Base-by-base conservation (phyloP, 73 alveolate genomes). In the Paramecium biaurelia region DNA sequence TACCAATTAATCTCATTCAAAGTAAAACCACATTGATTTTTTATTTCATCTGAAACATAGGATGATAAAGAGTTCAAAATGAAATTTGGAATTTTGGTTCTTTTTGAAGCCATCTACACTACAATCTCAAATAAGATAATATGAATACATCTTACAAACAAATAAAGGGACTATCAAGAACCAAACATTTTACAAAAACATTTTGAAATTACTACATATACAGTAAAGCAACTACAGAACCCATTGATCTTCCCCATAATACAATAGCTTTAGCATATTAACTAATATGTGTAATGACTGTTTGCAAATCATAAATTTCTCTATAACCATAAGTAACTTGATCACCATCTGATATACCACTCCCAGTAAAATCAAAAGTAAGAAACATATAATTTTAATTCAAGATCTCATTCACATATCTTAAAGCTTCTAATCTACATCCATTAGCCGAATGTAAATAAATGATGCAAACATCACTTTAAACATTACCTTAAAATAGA, bases 241-340 rank as follows among this genome's bases (percentile, higher is more conserved):
- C 90, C 90, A 79, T 79, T 20, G 90, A 79, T 79, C 90, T 79
- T 24, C 90, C 90, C 90, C 90, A 79, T 21, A 79, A 43, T 43
- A 79, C 56, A 0, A 79, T 79, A 8, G 45, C 47, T 23, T 79
- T 79, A 1, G 58, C 86, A 30, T 34, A 28, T 23, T 23, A 18
- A 42, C 26, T 38, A 58, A 79, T 43, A 11, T 79, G 74, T n/a
- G 72, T 43, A 5, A 79, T 79, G 15, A 79, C 90, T 23, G 90
- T 47, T 24, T 79, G 15, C n/a, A 79, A 45, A 79, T 79, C 90
- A 79, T 79, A 42, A 41, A 79, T 79, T 11, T 79, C 90, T 24
- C 56, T 38, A 45, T 42, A 42, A 7, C 90, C 90, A 79, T 79
- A 79, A 2, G 90, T 79, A 7, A 79, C 90, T 79, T 23, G 30